Conservation (phyloP, 768 basidiomycete genomes). For the Psilocybe cyanescens region DNA sequence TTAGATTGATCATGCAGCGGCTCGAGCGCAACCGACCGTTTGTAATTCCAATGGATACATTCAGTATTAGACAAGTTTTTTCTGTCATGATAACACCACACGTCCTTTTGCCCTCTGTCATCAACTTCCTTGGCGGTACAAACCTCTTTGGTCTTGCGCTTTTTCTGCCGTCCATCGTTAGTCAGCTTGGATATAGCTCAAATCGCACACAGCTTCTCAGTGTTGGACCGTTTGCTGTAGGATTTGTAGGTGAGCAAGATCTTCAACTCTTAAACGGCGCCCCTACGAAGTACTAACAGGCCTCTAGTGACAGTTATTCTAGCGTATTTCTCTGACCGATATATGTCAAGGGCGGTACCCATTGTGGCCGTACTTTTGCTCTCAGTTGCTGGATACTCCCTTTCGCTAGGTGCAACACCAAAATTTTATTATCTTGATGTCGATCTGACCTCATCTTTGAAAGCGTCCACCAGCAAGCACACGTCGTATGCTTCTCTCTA, state of each 20-base stretch:
- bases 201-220: constrained; percentile 37
- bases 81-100: constrained; percentile 34
- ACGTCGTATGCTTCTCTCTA: constrained; percentile 36
- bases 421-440: neutral
- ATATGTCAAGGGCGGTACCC: constrained; percentile 6
- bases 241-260: constrained; percentile 32
- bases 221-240: constrained; percentile 40
- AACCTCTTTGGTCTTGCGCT: constrained; percentile 38
- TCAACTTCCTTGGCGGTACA: constrained; percentile 39
- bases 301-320: constrained; percentile 1
- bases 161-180: constrained; percentile 41
- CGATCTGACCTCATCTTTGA: neutral
- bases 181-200: constrained; percentile 36
- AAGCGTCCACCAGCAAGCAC: constrained; percentile 27
- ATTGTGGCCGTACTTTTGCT: neutral
- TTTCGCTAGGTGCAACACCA: constrained; percentile 5
- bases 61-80: constrained; percentile 33
- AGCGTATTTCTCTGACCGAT: constrained; percentile 8
- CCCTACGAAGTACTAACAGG: neutral
- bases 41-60: constrained; percentile 29
- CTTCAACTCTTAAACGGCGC: constrained; percentile 1
- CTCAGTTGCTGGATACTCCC: constrained; percentile 6
- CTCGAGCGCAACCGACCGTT: constrained; percentile 36
- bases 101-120: constrained; percentile 35
- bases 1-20: constrained; percentile 30